phyloP scores from a whole-genome alignment of 768 basidiomycete species.

The Tulasnella sp. region DNA sequence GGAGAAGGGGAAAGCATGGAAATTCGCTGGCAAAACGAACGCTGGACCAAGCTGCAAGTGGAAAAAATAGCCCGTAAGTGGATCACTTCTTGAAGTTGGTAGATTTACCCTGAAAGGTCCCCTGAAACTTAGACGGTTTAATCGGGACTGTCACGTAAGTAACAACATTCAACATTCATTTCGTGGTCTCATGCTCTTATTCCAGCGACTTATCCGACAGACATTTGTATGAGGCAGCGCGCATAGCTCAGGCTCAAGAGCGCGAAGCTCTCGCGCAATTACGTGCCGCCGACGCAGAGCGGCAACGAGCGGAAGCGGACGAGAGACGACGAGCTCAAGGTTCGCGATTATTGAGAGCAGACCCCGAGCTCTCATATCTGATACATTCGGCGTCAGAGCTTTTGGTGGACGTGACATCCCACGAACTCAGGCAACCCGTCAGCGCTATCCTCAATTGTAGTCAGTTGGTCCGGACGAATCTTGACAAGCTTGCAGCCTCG shows the following conservation, averaged over 20 bases:
- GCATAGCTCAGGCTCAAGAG: conserved; percentile 30
- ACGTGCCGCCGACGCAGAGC: conserved; percentile 29
- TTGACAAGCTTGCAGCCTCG: conserved; percentile 28
- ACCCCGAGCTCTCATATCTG: not conserved
- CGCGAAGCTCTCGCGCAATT: conserved; percentile 29
- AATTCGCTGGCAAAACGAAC: conserved; percentile 23
- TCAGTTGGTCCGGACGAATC: conserved; percentile 31
- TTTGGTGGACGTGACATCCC: conserved; percentile 36
- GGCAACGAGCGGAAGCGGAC: conserved; percentile 26
- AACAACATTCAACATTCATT: not conserved
- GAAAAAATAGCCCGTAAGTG: conserved; percentile 17
- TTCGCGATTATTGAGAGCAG: not conserved
- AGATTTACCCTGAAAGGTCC: not conserved
- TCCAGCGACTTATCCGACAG: conserved; percentile 27
- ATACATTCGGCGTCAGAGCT: conserved; percentile 26
- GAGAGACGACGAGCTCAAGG: conserved; percentile 32
- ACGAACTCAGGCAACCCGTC: conserved; percentile 28
- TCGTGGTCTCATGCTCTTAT: not conserved
- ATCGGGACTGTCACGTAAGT: conserved; percentile 16
- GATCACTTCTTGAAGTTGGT: not conserved
- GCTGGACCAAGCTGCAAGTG: conserved; percentile 24
- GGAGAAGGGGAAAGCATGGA: conserved; percentile 18
- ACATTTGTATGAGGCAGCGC: conserved; percentile 24
- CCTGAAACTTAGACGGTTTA: conserved; percentile 2
- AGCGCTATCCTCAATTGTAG: conserved; percentile 32